Percentiles rank a stretch among this genome's conserved stretches.
phyloP scores from a whole-genome alignment of 495 filamentous ascomycete species.

The Lasiosphaeris hirsuta region DNA sequence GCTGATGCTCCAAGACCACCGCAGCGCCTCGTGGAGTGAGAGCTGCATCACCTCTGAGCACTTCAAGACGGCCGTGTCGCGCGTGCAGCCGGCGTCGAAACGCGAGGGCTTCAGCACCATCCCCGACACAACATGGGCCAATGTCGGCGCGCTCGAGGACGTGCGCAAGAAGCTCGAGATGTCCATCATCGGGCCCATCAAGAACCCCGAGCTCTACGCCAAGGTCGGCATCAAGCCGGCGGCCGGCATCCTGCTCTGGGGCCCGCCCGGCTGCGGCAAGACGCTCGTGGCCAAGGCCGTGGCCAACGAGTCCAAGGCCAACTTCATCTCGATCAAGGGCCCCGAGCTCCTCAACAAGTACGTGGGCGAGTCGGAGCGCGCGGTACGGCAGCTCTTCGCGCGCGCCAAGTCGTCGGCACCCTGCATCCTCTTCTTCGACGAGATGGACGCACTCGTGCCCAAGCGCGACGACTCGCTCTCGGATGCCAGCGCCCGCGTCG shows the following conservation, averaged over 20 bases:
- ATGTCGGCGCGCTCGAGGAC: constrained; percentile 80
- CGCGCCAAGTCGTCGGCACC: constrained; percentile 82
- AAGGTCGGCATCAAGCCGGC: constrained; percentile 83
- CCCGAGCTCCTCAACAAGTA: constrained; percentile 94
- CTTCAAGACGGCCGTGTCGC: constrained; percentile 73
- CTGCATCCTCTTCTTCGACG: constrained; percentile 97
- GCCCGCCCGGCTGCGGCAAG: constrained; percentile 94
- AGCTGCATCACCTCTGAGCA: constrained; percentile 47
- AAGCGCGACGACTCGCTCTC: constrained; percentile 75
- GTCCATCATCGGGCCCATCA: constrained; percentile 91
- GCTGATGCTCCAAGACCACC: constrained; percentile 35
- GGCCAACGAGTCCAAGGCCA: constrained; percentile 90
- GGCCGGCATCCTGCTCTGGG: constrained; percentile 92
- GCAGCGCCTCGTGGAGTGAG: constrained; percentile 22
- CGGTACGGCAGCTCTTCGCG: constrained; percentile 87
- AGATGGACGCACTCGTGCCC: constrained; percentile 89
- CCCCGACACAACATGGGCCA: constrained; percentile 92
- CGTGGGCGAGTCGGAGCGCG: constrained; percentile 90
- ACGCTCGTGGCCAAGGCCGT: constrained; percentile 95
- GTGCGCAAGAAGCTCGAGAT: constrained; percentile 80
- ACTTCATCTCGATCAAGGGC: constrained; percentile 97
- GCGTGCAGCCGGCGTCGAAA: constrained; percentile 89
- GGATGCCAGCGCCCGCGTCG: constrained; percentile 82
- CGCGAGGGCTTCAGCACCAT: constrained; percentile 96
- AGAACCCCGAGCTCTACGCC: constrained; percentile 73